Conservation (phyloP, 352 stramenopile species). For the Bremia lactucae region DNA sequence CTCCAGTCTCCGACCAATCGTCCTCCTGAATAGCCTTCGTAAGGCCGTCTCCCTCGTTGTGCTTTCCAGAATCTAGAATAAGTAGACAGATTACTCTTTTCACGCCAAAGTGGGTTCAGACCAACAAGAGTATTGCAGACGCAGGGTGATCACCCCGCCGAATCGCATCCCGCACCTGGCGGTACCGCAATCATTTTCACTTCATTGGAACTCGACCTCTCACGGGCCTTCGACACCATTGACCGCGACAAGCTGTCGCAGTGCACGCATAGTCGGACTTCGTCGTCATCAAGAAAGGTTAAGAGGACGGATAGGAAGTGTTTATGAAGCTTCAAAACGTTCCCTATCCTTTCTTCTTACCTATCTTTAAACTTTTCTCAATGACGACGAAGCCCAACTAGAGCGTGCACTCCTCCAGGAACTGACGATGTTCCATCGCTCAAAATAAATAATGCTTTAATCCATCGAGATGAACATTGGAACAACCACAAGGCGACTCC, state of each 20-base stretch:
- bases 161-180: too few relatives aligned
- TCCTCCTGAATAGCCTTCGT: conserved; percentile 1
- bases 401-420: neutral
- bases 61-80: too few relatives aligned
- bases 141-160: too few relatives aligned
- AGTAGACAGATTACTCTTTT: neutral
- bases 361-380: conserved; percentile 1
- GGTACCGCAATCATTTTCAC: too few relatives aligned
- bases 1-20: conserved; percentile 3
- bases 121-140: too few relatives aligned
- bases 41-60: conserved; percentile 2
- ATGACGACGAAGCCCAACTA: neutral
- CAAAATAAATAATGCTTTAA: neutral
- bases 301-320: too few relatives aligned
- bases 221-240: conserved; percentile 3
- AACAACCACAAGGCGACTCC: conserved; percentile 4
- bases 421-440: neutral
- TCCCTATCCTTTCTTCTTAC: too few relatives aligned
- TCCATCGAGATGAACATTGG: conserved; percentile 1
- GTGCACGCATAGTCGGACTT: too few relatives aligned
- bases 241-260: conserved; percentile 1
- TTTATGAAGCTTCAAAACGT: too few relatives aligned
- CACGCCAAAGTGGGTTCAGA: too few relatives aligned
- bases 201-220: conserved; percentile 4
- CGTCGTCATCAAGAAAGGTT: too few relatives aligned